Evolutionary conservation across 331 rosid genomes (phyloP).

Genomic region (Acacia pycnantha): DNA sequence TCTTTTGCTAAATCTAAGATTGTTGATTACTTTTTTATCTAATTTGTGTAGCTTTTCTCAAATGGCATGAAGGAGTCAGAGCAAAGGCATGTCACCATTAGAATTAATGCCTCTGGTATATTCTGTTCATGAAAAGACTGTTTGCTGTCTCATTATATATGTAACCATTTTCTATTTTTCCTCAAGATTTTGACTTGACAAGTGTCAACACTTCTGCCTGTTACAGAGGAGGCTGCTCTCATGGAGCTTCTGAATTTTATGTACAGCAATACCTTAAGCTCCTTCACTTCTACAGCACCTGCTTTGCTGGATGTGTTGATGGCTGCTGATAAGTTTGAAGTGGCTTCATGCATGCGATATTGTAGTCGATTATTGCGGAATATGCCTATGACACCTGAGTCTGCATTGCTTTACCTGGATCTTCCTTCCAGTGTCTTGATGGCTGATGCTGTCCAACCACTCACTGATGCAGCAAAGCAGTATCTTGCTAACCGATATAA

Average conservation of each 20-base stretch:
- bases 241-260: slow-evolving; percentile 91
- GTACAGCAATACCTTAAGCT: slow-evolving; percentile 63
- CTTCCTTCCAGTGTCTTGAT: slow-evolving; percentile 92
- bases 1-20: slow-evolving; percentile 1
- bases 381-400: slow-evolving; percentile 85
- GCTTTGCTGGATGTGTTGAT: slow-evolving; percentile 83
- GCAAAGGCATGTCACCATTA: slow-evolving; percentile 77
- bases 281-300: slow-evolving; percentile 51
- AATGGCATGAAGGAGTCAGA: slow-evolving; percentile 99
- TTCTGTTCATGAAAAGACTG: background rate
- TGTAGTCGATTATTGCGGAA: slow-evolving; percentile 73
- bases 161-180: background rate
- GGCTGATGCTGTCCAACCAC: slow-evolving; percentile 93
- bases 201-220: slow-evolving; percentile 41
- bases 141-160: slow-evolving; percentile 1
- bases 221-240: slow-evolving; percentile 91
- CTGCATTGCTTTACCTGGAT: slow-evolving; percentile 91
- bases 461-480: slow-evolving; percentile 91
- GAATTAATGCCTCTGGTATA: slow-evolving; percentile 86
- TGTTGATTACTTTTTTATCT: background rate
- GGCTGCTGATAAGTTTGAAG: slow-evolving; percentile 98
- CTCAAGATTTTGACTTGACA: slow-evolving; percentile 23
- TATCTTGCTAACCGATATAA: slow-evolving; percentile 80
- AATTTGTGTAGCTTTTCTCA: slow-evolving; percentile 70
- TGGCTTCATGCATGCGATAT: slow-evolving; percentile 89